Evolutionary conservation across 495 filamentous ascomycete genomes (phyloP).

Genomic region (Daldinia childiae): DNA sequence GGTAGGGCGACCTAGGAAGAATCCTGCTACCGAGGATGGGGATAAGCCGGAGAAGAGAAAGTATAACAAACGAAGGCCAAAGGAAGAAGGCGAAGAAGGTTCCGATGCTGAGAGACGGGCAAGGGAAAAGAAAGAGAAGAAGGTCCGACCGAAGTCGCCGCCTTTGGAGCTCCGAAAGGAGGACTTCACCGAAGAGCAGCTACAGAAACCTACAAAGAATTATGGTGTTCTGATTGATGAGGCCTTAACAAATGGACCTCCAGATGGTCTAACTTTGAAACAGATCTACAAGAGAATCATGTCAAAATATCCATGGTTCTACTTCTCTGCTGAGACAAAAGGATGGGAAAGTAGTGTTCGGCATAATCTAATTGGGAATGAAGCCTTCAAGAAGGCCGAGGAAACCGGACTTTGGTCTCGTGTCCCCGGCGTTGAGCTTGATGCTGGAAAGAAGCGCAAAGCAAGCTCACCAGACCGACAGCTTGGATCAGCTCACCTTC

Average conservation of each 20-base stretch:
- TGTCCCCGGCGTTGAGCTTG: constrained; percentile 60
- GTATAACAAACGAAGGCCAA: constrained; percentile 78
- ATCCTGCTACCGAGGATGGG: constrained; percentile 63
- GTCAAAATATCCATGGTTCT: constrained; percentile 88
- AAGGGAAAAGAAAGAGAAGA: constrained; percentile 68
- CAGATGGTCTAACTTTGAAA: constrained; percentile 80
- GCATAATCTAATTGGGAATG: constrained; percentile 91
- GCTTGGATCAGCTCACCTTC: constrained; percentile 41
- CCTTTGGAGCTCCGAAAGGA: constrained; percentile 69
- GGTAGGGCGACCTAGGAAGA: constrained; percentile 66
- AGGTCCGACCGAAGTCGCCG: constrained; percentile 66
- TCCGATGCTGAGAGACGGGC: constrained; percentile 58
- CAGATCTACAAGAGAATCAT: constrained; percentile 93
- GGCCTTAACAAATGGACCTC: constrained; percentile 76
- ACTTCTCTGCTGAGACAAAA: constrained; percentile 78
- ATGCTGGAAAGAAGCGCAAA: constrained; percentile 63
- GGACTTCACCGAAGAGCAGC: constrained; percentile 83
- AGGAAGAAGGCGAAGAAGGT: constrained; percentile 59
- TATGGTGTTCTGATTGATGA: constrained; percentile 94
- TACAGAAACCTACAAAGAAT: constrained; percentile 83
- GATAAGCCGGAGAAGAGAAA: constrained; percentile 76
- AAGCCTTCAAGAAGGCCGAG: constrained; percentile 86
- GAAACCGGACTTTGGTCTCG: constrained; percentile 59
- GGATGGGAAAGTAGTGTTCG: constrained; percentile 98
- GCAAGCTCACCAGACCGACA: constrained; percentile 57